Conservation (phyloP, 257 asterid species). For the Nicotiana benthamiana region DNA sequence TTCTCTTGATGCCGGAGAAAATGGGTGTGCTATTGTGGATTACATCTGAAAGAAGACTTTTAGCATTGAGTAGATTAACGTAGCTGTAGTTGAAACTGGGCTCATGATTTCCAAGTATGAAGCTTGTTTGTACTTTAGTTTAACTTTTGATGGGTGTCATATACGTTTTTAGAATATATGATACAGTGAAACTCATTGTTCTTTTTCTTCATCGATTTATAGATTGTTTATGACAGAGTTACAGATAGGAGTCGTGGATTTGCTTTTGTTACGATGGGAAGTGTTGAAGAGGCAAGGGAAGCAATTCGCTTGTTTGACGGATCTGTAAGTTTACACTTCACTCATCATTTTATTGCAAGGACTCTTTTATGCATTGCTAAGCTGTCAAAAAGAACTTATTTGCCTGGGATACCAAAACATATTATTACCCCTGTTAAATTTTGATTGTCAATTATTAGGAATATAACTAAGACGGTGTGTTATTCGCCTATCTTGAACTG, state of each 20-base stretch:
- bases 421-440: background rate
- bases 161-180: background rate
- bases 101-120: background rate
- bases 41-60: background rate
- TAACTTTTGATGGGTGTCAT: background rate
- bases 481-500: background rate
- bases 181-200: background rate
- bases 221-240: conserved; percentile 76
- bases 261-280: conserved; percentile 86
- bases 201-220: background rate
- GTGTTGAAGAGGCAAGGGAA: conserved; percentile 69
- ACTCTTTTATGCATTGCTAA: background rate
- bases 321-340: conserved; percentile 54
- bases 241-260: conserved; percentile 95
- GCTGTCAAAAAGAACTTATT: background rate
- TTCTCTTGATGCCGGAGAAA: no score
- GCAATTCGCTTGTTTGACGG: conserved; percentile 79
- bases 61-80: background rate
- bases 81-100: background rate
- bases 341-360: background rate
- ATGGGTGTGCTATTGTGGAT: no score
- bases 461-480: background rate
- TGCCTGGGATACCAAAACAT: background rate
- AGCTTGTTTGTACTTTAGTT: background rate
- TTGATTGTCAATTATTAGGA: background rate